Base-by-base conservation (phyloP, 2,329 filamentous ascomycete genomes). In the Fusarium keratoplasticum region DNA sequence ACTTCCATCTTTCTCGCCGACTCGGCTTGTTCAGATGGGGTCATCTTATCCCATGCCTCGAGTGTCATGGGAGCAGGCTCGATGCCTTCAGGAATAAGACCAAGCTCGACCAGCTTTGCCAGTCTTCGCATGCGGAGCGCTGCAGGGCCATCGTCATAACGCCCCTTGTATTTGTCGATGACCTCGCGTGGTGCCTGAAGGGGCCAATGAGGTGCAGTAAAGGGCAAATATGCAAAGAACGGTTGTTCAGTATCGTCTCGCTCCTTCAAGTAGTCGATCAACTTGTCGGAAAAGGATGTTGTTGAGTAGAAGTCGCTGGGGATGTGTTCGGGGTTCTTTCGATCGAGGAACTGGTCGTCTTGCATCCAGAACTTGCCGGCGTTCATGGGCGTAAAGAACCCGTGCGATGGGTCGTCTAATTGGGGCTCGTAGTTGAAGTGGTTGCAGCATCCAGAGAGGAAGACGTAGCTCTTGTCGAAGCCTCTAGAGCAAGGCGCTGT, bases 391-490 rank as follows among this genome's bases (percentile, higher is more conserved):
- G 58, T 50, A 33, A 66, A 60, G 13, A 70, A 55, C 0, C 60
- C 64, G 16, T 64, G 58, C 2, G 54, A 60, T 47, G 61, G 58
- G 16, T 77, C 68, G 16, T 79, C 73, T 10, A 77, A 64, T 38
- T 80, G 77, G 29, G 86, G 88, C 76, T 89, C 87, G 69, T 85
- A 89, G 36, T 84, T 87, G 71, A 88, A 89, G 74, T 90, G 88
- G 66, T 90, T 90, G 22, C 79, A 80, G 65, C 82, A 83, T 6
- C 83, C 84, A 6, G 84, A 82, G 9, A 86, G 77, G 66, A 85
- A 84, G 13, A 82, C 81, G 66, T 85, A 86, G 47, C 79, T 81
- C 33, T 82, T 81, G 59, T 85, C 82, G 62, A 87, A 86, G 10
- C 85, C 84, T 52, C 73, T 66, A 2, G 59, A 61, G n/a, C 66